Evolutionary conservation across 192 early-diverging fungal species (phyloP).

Genomic region (Piromyces sp.): DNA sequence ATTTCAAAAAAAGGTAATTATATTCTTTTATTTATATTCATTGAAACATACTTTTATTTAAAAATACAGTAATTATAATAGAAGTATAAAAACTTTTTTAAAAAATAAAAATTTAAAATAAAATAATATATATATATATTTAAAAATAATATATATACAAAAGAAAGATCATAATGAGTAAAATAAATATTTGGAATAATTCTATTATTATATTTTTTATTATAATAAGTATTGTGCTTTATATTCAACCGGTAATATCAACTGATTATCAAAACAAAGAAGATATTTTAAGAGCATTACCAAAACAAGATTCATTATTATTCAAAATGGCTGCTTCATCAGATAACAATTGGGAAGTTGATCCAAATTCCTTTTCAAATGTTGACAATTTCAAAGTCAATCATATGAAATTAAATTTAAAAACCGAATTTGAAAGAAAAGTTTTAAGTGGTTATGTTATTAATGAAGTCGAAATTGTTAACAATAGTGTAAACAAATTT

Average conservation of each 20-base stretch:
- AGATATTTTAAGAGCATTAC: background rate
- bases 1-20: no score
- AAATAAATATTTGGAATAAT: no score
- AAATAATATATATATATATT: no score
- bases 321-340: background rate
- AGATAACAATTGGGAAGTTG: background rate
- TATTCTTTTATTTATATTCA: background rate
- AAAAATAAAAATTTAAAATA: no score
- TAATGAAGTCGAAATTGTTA: background rate
- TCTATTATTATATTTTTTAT: no score
- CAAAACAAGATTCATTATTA: background rate
- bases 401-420: background rate
- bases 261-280: background rate
- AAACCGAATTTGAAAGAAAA: background rate
- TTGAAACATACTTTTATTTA: no score
- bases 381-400: background rate
- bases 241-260: background rate
- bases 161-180: no score
- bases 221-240: background rate
- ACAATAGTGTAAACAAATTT: background rate
- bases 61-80: no score
- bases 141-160: no score
- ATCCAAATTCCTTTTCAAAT: background rate
- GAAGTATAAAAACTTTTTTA: no score
- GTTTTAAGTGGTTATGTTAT: background rate